Base-by-base conservation (phyloP, 495 filamentous ascomycete species). In the Podospora pseudoanserina region DNA sequence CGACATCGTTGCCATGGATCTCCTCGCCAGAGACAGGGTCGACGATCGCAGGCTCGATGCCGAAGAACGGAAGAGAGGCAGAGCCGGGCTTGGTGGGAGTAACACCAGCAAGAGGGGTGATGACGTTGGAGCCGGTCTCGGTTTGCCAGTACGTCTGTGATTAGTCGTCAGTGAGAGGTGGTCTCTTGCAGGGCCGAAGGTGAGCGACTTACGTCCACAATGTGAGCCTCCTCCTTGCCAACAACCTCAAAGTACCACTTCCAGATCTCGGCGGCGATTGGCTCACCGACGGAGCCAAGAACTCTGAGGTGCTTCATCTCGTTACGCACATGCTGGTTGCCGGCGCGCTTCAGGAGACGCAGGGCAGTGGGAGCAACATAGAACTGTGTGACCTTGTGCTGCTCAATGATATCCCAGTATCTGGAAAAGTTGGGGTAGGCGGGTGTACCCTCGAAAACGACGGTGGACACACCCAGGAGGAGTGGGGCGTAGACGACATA, bases 161-260 rank as follows among this genome's bases (percentile, higher is more conserved):
- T 66, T 70, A 23, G 23, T 23, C 23, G 23, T 60, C 60, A 59
- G 66, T 67, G 32, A 56, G 60, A 15, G 55, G 39, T 20, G 4
- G 20, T 65, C 13, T 49, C 15, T 6, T 11, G 39, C 15, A 32
- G 30, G 5, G 39, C 5, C 2, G 66, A 44, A 34, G 60, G 68
- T 62, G 1, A 32, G n/a, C 11, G 15, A 87, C 92, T 85, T 85
- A 97, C 94, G 77, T 99, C 96, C 55, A 96, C 90, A 79, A 99
- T 84, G 76, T 98, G 95, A 56, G 93, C 91, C 76, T 94, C 90
- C 80, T 94, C 91, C 80, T 92, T 96, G 74, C 95, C 95, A 54
- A 99, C 94, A 71, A 91, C 86, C 80, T 98, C 92, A 75, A 92
- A 94, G 82, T 99, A 99, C 95, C 95, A 99, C 81, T 97, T 97